phyloP scores from a whole-genome alignment of 805 yeast species.

The Candida nonsorbophila region DNA sequence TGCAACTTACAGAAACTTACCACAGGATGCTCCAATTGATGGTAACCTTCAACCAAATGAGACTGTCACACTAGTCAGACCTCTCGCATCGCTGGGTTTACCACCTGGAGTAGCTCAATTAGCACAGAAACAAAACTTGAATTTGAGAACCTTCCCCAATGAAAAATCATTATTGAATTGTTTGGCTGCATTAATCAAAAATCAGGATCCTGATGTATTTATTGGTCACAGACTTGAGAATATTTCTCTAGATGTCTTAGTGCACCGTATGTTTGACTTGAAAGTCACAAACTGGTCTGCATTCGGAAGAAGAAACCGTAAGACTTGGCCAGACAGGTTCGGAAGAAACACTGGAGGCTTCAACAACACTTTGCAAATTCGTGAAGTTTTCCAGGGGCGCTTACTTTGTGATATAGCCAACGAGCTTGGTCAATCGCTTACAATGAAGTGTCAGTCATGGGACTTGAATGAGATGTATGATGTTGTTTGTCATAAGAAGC shows the following conservation, averaged over 20 bases:
- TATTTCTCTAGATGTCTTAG: slow-evolving; percentile 69
- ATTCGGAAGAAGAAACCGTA: slow-evolving; percentile 77
- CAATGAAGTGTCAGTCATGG: slow-evolving; percentile 92
- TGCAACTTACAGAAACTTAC: slow-evolving; percentile 62
- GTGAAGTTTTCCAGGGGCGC: slow-evolving; percentile 79
- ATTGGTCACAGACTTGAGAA: slow-evolving; percentile 84
- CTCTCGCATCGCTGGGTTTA: slow-evolving; percentile 56
- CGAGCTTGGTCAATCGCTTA: slow-evolving; percentile 90
- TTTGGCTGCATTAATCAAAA: slow-evolving; percentile 64
- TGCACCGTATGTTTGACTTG: slow-evolving; percentile 74
- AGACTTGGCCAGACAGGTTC: slow-evolving; percentile 71
- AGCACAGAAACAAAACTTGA: slow-evolving; percentile 50
- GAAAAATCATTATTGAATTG: slow-evolving; percentile 73
- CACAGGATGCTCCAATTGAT: slow-evolving; percentile 71
- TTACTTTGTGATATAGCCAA: slow-evolving; percentile 88
- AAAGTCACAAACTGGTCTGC: slow-evolving; percentile 73
- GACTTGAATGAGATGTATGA: slow-evolving; percentile 87
- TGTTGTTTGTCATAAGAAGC: slow-evolving; percentile 63
- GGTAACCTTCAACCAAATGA: slow-evolving; percentile 58
- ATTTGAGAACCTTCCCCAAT: slow-evolving; percentile 56
- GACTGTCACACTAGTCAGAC: slow-evolving; percentile 71
- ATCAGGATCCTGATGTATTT: slow-evolving; percentile 85
- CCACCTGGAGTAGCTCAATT: slow-evolving; percentile 72
- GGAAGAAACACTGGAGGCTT: slow-evolving; percentile 44
- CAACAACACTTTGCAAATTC: slow-evolving; percentile 49